Base-by-base conservation (phyloP, 2,329 filamentous ascomycete species). In the Fusarium albosuccineum region DNA sequence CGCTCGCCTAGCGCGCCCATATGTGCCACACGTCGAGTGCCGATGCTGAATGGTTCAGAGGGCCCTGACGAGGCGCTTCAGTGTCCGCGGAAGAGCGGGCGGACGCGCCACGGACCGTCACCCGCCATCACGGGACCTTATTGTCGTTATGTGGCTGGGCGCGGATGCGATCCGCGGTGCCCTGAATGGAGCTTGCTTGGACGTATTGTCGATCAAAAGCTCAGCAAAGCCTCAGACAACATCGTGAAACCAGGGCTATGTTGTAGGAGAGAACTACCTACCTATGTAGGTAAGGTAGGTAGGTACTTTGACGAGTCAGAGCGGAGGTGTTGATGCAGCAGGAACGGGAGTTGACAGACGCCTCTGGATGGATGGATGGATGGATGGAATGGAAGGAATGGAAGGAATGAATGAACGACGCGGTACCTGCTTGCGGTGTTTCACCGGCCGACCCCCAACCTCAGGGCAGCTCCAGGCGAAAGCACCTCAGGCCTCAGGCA, bases 51-150 rank as follows among this genome's bases (percentile, higher is more conserved):
- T 55, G 40, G 51, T 37, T 46, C 41, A 36, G 34, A 16, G n/a
- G 37, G 39, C 49, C 54, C 44, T 50, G 46, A 41, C 8, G 46
- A 65, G 55, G 60, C 62, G 40, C 39, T 46, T 68, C 39, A 53
- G 39, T 63, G 52, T 44, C 29, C 41, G 33, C 50, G 37, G 53
- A 59, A 41, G 36, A 44, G 59, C 69, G 68, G 64, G 60, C 57
- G 59, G 67, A 65, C 50, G 65, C 67, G 70, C 70, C 63, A 71
- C 68, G 70, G 70, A 68, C 66, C 70, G 68, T 59, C 57, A 52
- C 48, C 66, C 62, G 63, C 56, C 39, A 71, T 67, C 67, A 70
- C 65, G 48, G 60, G 63, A 66, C 61, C 53, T 60, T 41, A 49
- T 41, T 49, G 46, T 42, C 48, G 36, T 37, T 53, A 27, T 44